Percentiles rank a stretch among this genome's conserved stretches.
These are phyloP conservation scores for Botrytis fabae DNA, from an alignment of 2,329 filamentous ascomycete genomes.

Conservation along the genomic window DNA sequence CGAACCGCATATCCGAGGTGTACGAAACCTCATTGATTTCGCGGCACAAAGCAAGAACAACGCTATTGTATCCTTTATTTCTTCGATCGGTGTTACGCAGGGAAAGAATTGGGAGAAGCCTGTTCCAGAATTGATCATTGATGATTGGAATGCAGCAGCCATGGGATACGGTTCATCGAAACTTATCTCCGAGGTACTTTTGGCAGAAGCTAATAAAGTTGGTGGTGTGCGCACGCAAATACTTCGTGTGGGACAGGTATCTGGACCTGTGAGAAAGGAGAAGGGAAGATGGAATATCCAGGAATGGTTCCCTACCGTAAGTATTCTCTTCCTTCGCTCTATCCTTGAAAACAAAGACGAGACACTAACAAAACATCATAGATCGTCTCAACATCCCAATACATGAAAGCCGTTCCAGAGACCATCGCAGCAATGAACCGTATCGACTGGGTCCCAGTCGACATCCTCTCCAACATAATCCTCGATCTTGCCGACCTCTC, in stretches of 20 bases:
- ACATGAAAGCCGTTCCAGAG: constrained; percentile 44
- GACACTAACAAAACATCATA: neutral
- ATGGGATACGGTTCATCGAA: constrained; percentile 37
- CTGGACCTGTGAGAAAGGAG: constrained; percentile 43
- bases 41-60: constrained; percentile 20
- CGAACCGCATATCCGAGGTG: constrained; percentile 42
- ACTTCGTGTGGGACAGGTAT: constrained; percentile 52
- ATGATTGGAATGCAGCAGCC: constrained; percentile 40
- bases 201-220: constrained; percentile 44
- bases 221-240: constrained; percentile 45
- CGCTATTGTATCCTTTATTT: constrained; percentile 36
- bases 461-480: constrained; percentile 38
- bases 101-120: constrained; percentile 22
- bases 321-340: neutral
- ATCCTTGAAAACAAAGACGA: too few species aligned
- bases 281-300: constrained; percentile 54
- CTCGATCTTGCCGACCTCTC: constrained; percentile 37
- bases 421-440: constrained; percentile 41
- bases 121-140: constrained; percentile 44
- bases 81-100: constrained; percentile 31
- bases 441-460: constrained; percentile 50
- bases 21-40: constrained; percentile 44
- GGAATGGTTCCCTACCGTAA: constrained; percentile 54
- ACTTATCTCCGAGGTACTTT: constrained; percentile 42
- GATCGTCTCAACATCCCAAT: constrained; percentile 43